Conservation (phyloP, 1,139 yeast genomes). For the Taphrina communis region DNA sequence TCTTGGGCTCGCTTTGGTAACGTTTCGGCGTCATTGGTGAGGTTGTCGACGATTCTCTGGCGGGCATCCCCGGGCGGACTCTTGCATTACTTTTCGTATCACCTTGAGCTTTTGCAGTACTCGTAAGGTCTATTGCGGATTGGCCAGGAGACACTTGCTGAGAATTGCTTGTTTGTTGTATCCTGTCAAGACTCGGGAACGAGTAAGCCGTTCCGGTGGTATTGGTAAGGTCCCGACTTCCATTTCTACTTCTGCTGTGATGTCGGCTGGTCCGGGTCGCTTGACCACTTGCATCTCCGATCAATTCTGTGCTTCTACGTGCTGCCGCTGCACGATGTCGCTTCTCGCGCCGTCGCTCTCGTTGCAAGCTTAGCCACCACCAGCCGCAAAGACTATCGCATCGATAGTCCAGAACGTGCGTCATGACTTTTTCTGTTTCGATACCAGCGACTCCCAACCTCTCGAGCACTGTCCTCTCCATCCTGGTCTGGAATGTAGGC, state of each 20-base stretch:
- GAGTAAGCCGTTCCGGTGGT: background rate
- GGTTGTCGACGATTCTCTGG: background rate
- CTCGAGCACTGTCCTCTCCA: conserved; percentile 70
- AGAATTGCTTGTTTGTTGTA: background rate
- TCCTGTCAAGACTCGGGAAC: background rate
- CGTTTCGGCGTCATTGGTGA: conserved; percentile 11
- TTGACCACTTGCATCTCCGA: background rate
- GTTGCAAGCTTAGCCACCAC: conserved; percentile 75
- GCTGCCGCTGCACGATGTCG: conserved; percentile 16
- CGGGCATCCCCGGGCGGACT: background rate
- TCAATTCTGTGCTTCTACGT: conserved; percentile 16
- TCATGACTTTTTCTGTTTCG: conserved; percentile 67
- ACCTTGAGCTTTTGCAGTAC: background rate
- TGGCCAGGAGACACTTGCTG: background rate
- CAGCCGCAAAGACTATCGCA: conserved; percentile 84
- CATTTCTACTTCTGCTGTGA: conserved; percentile 15
- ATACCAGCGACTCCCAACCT: conserved; percentile 69
- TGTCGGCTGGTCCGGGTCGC: background rate
- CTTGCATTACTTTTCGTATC: background rate
- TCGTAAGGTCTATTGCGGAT: conserved; percentile 4
- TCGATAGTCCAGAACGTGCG: conserved; percentile 64
- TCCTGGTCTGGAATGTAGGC: conserved; percentile 61
- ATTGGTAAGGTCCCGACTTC: conserved; percentile 11
- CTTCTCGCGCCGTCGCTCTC: conserved; percentile 55
- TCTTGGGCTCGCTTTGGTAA: background rate